Evolutionary conservation across 345 rosid genomes (phyloP).

Genomic region (Pelargonium nanum): DNA sequence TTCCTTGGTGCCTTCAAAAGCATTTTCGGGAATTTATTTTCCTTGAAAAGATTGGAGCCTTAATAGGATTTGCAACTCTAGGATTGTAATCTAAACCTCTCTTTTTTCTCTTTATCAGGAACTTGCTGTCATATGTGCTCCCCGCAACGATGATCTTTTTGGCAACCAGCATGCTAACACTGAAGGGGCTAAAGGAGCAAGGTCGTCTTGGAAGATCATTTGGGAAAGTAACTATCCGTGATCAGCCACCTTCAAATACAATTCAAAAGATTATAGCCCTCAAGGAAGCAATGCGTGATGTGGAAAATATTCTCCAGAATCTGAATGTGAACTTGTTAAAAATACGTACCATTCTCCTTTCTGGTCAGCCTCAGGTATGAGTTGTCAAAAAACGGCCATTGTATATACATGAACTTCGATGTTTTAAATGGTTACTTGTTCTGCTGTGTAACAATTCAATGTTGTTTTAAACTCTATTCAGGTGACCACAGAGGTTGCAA

Average conservation of each 20-base stretch:
- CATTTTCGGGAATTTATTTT: too few species aligned
- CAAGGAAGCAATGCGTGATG: slow-evolving; percentile 82
- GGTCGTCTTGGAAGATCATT: slow-evolving; percentile 89
- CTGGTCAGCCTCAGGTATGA: slow-evolving; percentile 96
- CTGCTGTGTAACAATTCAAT: background rate
- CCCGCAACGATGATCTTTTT: slow-evolving; percentile 51
- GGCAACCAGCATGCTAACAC: slow-evolving; percentile 68
- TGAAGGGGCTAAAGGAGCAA: slow-evolving; percentile 81
- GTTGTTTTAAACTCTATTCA: slow-evolving; percentile 17
- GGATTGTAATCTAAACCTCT: background rate
- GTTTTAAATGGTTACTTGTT: background rate
- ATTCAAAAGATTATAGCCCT: slow-evolving; percentile 84
- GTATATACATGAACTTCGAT: background rate
- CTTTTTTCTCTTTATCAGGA: slow-evolving; percentile 27
- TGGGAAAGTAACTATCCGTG: slow-evolving; percentile 70
- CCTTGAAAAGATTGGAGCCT: too few species aligned
- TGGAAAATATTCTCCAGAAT: slow-evolving; percentile 78
- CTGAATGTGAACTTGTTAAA: slow-evolving; percentile 72
- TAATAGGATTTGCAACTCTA: too few species aligned
- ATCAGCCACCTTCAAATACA: slow-evolving; percentile 97
- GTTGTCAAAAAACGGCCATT: background rate
- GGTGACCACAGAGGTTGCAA: slow-evolving; percentile 77
- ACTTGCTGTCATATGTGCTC: slow-evolving; percentile 57
- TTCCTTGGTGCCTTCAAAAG: too few species aligned
- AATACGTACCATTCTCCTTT: slow-evolving; percentile 59